A percentile compares a stretch with the other conserved stretches of the same genome.
phyloP scores from a whole-genome alignment of 2,329 filamentous ascomycete genomes.

The Gnomoniopsis smithogilvyi region DNA sequence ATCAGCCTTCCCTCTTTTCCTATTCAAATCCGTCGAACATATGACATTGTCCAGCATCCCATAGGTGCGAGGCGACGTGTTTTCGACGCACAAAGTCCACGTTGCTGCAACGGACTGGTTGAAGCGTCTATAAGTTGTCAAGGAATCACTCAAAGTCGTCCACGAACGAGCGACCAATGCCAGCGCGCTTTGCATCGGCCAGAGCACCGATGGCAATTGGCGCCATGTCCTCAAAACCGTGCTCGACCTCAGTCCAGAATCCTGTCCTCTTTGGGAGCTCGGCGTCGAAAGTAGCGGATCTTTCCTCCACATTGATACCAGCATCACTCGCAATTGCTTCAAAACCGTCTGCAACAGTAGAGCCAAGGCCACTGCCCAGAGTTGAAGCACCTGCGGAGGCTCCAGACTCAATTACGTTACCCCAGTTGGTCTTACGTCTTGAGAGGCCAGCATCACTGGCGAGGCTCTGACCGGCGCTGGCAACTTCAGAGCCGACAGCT shows the following conservation, averaged over 20 bases:
- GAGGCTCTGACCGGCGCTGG: background rate
- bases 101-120: too few species aligned
- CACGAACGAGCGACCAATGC: background rate
- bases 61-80: too few species aligned
- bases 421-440: background rate
- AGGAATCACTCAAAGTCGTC: too few species aligned
- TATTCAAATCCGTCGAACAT: background rate
- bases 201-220: background rate
- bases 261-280: background rate
- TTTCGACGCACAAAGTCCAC: too few species aligned
- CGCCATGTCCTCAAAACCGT: background rate
- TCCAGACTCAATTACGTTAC: background rate
- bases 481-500: background rate
- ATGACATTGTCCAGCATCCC: too few species aligned
- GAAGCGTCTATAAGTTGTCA: too few species aligned
- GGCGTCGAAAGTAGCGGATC: background rate
- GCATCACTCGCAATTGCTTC: background rate
- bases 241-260: background rate
- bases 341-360: background rate
- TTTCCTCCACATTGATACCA: background rate
- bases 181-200: background rate
- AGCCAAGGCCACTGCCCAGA: background rate
- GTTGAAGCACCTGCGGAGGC: background rate
- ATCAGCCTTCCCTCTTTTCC: background rate
- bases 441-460: background rate